Conservation (phyloP, 108 stramenopile genomes). For the Chaetoceros tenuissimus region DNA sequence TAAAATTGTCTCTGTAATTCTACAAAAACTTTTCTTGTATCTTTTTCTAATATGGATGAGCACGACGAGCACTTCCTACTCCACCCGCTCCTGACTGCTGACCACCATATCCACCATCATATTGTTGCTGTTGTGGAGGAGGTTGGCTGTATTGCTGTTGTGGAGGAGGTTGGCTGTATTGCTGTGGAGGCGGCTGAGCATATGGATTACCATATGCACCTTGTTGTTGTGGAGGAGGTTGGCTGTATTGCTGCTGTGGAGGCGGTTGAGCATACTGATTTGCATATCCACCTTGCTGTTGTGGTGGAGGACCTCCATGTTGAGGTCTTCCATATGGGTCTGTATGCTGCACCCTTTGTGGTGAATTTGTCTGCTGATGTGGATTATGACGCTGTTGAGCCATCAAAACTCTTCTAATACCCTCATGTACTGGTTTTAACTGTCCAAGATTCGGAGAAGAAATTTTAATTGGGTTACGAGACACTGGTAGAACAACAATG, state of each 20-base stretch:
- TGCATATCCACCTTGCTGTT: neutral
- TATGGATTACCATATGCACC: neutral
- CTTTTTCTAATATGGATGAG: neutral
- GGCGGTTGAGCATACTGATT: neutral
- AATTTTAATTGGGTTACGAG: constrained; percentile 87
- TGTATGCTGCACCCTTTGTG: neutral
- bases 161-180: neutral
- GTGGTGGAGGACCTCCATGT: neutral
- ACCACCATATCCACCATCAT: neutral
- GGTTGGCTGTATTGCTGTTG: neutral
- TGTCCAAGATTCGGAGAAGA: constrained; percentile 70
- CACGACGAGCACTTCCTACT: neutral
- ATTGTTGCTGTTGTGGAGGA: neutral
- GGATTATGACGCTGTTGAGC: constrained; percentile 55
- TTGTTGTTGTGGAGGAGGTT: neutral
- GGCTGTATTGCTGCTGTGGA: neutral
- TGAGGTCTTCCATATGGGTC: neutral
- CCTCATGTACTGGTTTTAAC: constrained; percentile 81
- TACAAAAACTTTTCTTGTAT: too few relatives aligned
- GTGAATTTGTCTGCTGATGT: neutral
- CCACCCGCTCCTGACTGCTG: neutral
- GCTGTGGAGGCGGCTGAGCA: neutral
- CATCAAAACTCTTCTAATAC: constrained; percentile 70
- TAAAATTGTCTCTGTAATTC: too few relatives aligned
- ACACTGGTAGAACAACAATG: constrained; percentile 74